These are phyloP conservation scores for Diaporthe nobilis DNA, from an alignment of 2,329 filamentous ascomycete genomes.

Conservation along the genomic window DNA sequence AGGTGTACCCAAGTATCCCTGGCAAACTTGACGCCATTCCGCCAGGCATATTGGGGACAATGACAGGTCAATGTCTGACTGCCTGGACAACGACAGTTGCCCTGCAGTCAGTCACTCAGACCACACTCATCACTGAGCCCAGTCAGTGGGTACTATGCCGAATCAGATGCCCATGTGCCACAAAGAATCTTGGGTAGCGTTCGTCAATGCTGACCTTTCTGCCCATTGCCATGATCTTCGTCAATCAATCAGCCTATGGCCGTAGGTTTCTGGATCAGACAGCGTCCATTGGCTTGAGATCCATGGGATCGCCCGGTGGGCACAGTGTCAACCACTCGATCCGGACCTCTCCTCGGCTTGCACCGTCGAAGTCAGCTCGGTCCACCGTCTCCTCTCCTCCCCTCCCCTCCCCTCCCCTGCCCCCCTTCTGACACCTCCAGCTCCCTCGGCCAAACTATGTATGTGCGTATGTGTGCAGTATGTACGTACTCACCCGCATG, in stretches of 20 bases:
- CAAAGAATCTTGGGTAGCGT: conserved; percentile 34
- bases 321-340: conserved; percentile 28
- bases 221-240: conserved; percentile 24
- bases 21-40: conserved; percentile 21
- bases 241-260: conserved; percentile 28
- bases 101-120: conserved; percentile 17
- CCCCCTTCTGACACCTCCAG: conserved; percentile 2
- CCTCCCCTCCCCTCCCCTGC: not conserved
- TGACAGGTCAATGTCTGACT: conserved; percentile 33
- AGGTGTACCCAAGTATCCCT: conserved; percentile 7
- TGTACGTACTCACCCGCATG: conserved; percentile 11
- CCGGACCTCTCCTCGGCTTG: conserved; percentile 27
- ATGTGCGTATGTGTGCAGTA: not conserved
- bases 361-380: conserved; percentile 31
- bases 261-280: conserved; percentile 33
- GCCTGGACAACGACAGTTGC: conserved; percentile 16
- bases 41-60: conserved; percentile 11
- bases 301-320: conserved; percentile 31
- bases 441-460: conserved; percentile 18
- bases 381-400: conserved; percentile 4
- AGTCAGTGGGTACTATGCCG: conserved; percentile 7
- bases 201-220: conserved; percentile 30
- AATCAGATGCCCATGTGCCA: conserved; percentile 14
- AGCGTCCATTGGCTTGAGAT: conserved; percentile 23
- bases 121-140: not conserved